Base-by-base conservation (phyloP, 257 asterid genomes). In the Lavandula angustifolia region DNA sequence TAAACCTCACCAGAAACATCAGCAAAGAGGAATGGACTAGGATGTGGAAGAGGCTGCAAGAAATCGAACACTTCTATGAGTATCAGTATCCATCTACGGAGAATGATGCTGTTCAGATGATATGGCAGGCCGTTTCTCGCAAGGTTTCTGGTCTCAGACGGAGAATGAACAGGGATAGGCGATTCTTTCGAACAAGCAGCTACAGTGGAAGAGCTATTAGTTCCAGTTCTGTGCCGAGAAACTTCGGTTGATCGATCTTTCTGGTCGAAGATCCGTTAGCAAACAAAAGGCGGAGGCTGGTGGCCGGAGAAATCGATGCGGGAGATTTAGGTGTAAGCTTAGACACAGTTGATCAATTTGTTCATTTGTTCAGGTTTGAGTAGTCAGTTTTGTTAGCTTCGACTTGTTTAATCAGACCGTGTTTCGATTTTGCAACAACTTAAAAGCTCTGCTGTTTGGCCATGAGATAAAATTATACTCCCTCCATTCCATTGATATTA, bases 91-190 rank as follows among this genome's bases (percentile, higher is more conserved):
- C 89, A 0, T 78, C 89, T 0, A 74, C 71, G 32, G 78, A 71
- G 68, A 56, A 83, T 14, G 89, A 83, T 32, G 89, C 86, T 22
- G 84, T 80, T 59, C 89, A 83, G 66, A 83, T 83, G 89, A 83
- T 78, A 42, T 83, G 89, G 89, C 86, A 80, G 62, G 86, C 86
- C 0, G 33, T 74, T 44, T 69, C 74, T 3, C 56, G 86, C 53
- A 83, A 80, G 56, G 86, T 83, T 68, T 73, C 85, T 3, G 61
- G 62, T 43, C 34, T 78, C 31, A 78, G 67, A 60, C 59, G 66
- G 76, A 67, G 70, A 50, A 61, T 80, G 49, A 68, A 83, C 13
- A 48, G 51, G 32, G 38, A 46, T 4, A 62, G 75, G 32, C 78
- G 89, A 6, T 80, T 43, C 32, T 50, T 61, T 6, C 52, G 54